phyloP scores from a whole-genome alignment of 345 rosid species.

The Eutrema japonicum region DNA sequence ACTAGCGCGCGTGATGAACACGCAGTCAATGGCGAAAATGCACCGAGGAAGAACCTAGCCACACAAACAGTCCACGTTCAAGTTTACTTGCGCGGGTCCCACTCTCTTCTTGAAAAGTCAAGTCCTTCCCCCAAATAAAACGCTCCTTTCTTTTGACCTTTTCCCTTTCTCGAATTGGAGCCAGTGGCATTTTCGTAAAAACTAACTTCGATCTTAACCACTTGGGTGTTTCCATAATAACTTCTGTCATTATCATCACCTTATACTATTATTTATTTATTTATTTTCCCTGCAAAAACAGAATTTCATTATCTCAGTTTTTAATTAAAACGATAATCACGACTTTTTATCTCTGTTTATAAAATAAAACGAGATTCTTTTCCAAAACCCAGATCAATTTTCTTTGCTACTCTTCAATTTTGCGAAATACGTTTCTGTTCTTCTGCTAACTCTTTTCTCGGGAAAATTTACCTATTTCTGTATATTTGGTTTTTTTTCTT shows the following conservation, averaged over 20 bases:
- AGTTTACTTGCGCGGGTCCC: neutral
- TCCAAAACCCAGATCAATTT: neutral
- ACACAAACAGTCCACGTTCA: neutral
- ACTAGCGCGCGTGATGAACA: constrained; percentile 11
- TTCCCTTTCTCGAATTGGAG: constrained; percentile 27
- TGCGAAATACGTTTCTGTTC: neutral
- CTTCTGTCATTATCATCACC: constrained; percentile 41
- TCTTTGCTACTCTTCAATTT: neutral
- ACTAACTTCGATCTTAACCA: constrained; percentile 1
- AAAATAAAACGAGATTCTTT: neutral
- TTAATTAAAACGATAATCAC: neutral
- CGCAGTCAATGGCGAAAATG: constrained; percentile 29
- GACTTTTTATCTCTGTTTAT: too few species aligned
- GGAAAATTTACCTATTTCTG: neutral
- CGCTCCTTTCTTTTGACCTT: constrained; percentile 34
- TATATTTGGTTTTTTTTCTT: neutral
- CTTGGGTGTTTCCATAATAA: constrained; percentile 11
- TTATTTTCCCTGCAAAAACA: neutral
- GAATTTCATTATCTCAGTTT: neutral
- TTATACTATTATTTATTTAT: neutral
- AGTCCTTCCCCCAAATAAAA: neutral
- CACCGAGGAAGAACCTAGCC: constrained; percentile 26
- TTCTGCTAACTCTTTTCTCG: neutral
- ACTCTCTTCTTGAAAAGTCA: constrained; percentile 19
- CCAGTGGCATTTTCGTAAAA: constrained; percentile 24